Conservation (phyloP, 1,284 basidiomycete species). For the Omphalotus olearius region DNA sequence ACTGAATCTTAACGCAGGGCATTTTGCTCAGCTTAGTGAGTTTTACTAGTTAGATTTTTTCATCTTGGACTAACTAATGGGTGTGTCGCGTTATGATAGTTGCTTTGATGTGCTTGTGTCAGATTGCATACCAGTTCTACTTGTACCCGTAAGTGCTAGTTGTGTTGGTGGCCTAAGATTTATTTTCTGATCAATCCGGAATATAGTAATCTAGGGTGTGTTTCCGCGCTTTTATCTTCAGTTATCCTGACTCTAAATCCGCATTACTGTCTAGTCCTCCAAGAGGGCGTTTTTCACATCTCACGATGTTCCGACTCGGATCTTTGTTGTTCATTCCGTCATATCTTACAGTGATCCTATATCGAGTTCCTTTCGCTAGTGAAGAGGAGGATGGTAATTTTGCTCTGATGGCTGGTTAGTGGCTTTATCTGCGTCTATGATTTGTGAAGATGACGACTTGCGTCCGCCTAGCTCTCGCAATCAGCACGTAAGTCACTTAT, state of each 20-base stretch:
- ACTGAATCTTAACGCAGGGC: conserved; percentile 69
- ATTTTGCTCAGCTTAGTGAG: conserved; percentile 80
- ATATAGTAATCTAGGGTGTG: conserved; percentile 49
- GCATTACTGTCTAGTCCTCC: conserved; percentile 38
- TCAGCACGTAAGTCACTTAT: conserved; percentile 62
- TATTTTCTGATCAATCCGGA: conserved; percentile 21
- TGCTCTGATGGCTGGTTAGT: conserved; percentile 67
- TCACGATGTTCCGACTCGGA: conserved; percentile 81
- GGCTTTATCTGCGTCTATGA: too few relatives aligned
- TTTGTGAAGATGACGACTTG: neutral
- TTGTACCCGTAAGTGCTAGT: conserved; percentile 72
- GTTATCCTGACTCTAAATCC: neutral
- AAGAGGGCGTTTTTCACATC: conserved; percentile 76
- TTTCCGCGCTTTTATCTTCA: neutral
- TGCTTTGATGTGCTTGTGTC: conserved; percentile 76
- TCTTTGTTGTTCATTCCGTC: conserved; percentile 75
- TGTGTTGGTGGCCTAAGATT: neutral
- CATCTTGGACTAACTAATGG: conserved; percentile 3
- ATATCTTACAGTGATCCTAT: conserved; percentile 70
- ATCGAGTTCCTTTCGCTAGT: conserved; percentile 59
- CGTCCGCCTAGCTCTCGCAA: conserved; percentile 45
- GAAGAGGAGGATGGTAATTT: conserved; percentile 57
- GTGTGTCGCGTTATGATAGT: conserved; percentile 35
- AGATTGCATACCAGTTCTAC: conserved; percentile 81
- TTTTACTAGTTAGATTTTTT: conserved; percentile 13